Percentiles rank a stretch among this genome's conserved stretches.
Evolutionary conservation across 139 green algal genomes (phyloP).

Genomic region (Mesostigma viride): DNA sequence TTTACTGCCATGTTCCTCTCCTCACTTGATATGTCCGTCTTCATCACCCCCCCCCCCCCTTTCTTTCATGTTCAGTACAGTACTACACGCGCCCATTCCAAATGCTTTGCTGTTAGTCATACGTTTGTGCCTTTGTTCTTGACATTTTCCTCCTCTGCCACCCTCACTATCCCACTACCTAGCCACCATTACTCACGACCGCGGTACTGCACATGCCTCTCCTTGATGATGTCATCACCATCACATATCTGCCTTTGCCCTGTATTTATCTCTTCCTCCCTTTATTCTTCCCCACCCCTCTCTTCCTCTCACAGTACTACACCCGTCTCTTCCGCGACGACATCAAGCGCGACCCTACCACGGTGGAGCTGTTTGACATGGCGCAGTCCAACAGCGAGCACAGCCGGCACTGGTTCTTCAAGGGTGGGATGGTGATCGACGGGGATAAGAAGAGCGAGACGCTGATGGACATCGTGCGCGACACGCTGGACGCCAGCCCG

Average conservation of each 20-base stretch:
- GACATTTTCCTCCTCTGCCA: no score
- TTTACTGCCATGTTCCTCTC: no score
- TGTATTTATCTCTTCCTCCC: no score
- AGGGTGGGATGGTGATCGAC: slow-evolving; percentile 79
- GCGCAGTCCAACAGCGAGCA: slow-evolving; percentile 87
- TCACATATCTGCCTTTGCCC: no score
- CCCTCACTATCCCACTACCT: no score
- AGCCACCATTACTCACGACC: no score
- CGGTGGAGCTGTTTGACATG: slow-evolving; percentile 99
- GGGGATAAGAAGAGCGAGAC: slow-evolving; percentile 49
- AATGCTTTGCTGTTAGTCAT: no score
- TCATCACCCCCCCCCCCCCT: background rate
- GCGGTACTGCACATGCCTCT: no score
- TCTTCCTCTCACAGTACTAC: slow-evolving; percentile 32
- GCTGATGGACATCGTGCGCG: slow-evolving; percentile 75
- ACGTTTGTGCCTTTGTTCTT: no score
- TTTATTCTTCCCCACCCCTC: background rate
- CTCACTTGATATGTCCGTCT: slow-evolving; percentile 14
- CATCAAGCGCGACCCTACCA: slow-evolving; percentile 89
- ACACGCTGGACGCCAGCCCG: slow-evolving; percentile 57
- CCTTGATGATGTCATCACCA: no score
- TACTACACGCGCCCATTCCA: no score
- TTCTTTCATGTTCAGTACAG: no score
- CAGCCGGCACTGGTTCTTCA: slow-evolving; percentile 48
- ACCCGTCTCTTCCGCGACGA: slow-evolving; percentile 51